phyloP scores from a whole-genome alignment of 441 rosid genomes.

The Hura crepitans region DNA sequence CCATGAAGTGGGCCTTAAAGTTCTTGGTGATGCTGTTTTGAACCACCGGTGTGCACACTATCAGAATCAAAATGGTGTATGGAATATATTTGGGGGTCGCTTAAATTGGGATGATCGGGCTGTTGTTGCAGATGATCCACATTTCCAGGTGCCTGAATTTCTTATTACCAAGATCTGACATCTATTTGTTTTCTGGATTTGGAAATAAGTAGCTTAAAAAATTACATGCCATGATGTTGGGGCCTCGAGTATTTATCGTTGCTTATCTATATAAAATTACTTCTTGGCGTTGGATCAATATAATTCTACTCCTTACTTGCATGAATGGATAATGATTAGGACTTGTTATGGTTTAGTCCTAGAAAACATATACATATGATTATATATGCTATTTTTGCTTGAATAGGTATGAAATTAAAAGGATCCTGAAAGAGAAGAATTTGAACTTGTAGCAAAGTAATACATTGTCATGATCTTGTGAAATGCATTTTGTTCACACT shows the following conservation, averaged over 20 bases:
- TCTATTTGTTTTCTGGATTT: not conserved
- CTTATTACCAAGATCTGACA: constrained; percentile 7
- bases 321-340: not conserved
- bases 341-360: not conserved
- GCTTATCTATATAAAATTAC: not conserved
- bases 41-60: constrained; percentile 94
- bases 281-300: not conserved
- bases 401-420: not conserved
- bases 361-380: not conserved
- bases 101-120: constrained; percentile 94
- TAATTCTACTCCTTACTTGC: not conserved
- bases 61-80: constrained; percentile 78
- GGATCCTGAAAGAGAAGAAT: not conserved
- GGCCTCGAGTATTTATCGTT: not conserved
- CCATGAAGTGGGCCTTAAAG: constrained; percentile 70
- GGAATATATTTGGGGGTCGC: constrained; percentile 96
- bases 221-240: not conserved
- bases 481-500: not conserved
- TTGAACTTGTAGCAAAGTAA: not conserved
- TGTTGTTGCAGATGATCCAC: constrained; percentile 91
- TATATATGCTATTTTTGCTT: not conserved
- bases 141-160: constrained; percentile 69
- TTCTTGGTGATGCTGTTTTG: constrained; percentile 87
- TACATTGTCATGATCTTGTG: constrained; percentile 1
- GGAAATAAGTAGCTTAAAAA: constrained; percentile 5